Evolutionary conservation across 169 alveolate genomes (phyloP).

Genomic region (Plasmodium ovale): DNA sequence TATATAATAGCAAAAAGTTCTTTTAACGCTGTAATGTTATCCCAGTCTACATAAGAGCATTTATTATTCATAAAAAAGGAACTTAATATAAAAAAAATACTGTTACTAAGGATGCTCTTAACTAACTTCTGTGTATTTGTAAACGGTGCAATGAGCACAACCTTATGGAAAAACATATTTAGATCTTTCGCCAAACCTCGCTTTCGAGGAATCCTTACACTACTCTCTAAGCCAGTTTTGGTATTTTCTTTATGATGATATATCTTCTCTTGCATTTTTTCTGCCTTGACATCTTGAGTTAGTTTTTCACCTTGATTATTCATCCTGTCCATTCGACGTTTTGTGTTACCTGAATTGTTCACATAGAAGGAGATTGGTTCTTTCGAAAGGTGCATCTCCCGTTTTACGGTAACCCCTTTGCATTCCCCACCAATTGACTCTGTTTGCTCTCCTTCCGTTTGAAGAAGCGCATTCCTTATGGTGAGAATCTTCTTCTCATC

Average conservation of each 20-base stretch:
- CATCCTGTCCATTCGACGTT: too few relatives aligned
- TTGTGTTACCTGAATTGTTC: too few relatives aligned
- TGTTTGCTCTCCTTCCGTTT: background rate
- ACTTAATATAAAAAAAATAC: conserved; percentile 52
- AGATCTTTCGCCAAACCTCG: conserved; percentile 11
- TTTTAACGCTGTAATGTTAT: conserved; percentile 42
- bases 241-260: conserved; percentile 5
- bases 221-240: background rate
- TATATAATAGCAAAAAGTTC: conserved; percentile 46
- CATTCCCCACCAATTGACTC: background rate
- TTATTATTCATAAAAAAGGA: conserved; percentile 67
- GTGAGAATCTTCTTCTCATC: conserved; percentile 64
- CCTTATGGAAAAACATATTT: conserved; percentile 46
- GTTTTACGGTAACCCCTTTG: background rate
- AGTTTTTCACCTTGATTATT: too few relatives aligned
- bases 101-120: conserved; percentile 49
- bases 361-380: too few relatives aligned
- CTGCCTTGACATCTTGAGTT: background rate
- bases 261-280: too few relatives aligned
- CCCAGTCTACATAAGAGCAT: conserved; percentile 75
- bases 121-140: conserved; percentile 73
- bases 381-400: background rate
- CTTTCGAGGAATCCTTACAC: conserved; percentile 2
- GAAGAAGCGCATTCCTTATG: conserved; percentile 16
- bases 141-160: conserved; percentile 63